Percentiles rank a stretch among this genome's conserved stretches.
Evolutionary conservation across 1,139 yeast species (phyloP).

Genomic region (Pneumocystis wakefieldiae): DNA sequence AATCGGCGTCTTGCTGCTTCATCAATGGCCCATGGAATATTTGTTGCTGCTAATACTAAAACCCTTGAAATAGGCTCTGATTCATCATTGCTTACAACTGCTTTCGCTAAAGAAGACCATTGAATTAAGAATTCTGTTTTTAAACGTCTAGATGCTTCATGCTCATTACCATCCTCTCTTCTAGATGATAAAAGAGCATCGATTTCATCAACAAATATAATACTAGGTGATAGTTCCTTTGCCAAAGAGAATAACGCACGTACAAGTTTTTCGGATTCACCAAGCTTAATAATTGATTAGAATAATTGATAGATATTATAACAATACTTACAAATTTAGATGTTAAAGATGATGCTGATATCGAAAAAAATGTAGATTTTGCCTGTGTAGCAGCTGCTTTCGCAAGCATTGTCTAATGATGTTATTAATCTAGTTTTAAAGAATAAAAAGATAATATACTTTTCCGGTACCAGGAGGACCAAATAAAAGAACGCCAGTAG

Average conservation of each 20-base stretch:
- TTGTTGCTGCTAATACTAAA: conserved; percentile 86
- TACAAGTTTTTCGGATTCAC: conserved; percentile 89
- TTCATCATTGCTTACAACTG: conserved; percentile 59
- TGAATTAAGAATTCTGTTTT: conserved; percentile 90
- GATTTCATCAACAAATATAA: conserved; percentile 90
- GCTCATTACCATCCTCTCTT: conserved; percentile 59
- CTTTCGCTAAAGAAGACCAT: conserved; percentile 88
- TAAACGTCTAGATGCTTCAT: conserved; percentile 79
- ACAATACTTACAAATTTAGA: conserved; percentile 42
- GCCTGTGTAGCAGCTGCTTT: conserved; percentile 96
- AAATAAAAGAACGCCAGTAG: conserved; percentile 85
- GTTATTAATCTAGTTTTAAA: background rate
- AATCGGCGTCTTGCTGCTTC: conserved; percentile 95
- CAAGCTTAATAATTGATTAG: conserved; percentile 31
- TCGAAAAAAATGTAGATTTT: conserved; percentile 81
- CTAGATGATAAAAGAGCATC: conserved; percentile 79
- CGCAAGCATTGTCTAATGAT: conserved; percentile 62
- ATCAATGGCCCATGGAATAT: conserved; percentile 94
- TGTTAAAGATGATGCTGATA: conserved; percentile 81
- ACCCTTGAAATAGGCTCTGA: conserved; percentile 61
- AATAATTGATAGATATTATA: background rate
- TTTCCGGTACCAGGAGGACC: conserved; percentile 99
- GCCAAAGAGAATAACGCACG: conserved; percentile 79
- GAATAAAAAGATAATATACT: conserved; percentile 3
- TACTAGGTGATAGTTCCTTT: conserved; percentile 74